Conservation (phyloP, 345 rosid species). For the Camelina neglecta region DNA sequence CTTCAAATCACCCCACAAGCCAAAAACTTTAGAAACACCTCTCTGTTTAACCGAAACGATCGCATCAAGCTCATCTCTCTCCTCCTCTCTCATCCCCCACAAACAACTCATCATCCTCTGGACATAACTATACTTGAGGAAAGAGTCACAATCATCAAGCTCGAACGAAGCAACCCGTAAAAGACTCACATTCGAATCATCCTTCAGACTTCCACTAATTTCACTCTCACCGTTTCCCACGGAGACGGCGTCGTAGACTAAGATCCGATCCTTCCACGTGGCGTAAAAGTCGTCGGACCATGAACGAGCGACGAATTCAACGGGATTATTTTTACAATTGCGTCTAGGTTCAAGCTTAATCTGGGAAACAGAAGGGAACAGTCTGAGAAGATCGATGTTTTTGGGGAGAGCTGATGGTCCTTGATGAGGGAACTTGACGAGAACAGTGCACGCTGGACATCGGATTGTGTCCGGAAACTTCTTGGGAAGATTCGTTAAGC, state of each 20-base stretch:
- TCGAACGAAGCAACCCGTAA: slow-evolving; percentile 53
- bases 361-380: slow-evolving; percentile 41
- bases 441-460: slow-evolving; percentile 86
- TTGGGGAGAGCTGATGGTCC: slow-evolving; percentile 83
- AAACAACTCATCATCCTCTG: slow-evolving; percentile 60
- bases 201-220: slow-evolving; percentile 30
- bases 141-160: slow-evolving; percentile 45
- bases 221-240: slow-evolving; percentile 27
- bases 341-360: slow-evolving; percentile 30
- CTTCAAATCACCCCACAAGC: slow-evolving; percentile 80
- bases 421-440: slow-evolving; percentile 74
- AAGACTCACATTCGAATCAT: slow-evolving; percentile 53
- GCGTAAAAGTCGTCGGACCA: slow-evolving; percentile 76
- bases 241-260: slow-evolving; percentile 52
- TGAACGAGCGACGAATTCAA: slow-evolving; percentile 52
- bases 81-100: slow-evolving; percentile 56
- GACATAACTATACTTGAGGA: slow-evolving; percentile 56
- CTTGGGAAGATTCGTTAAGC: slow-evolving; percentile 67
- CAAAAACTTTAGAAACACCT: slow-evolving; percentile 57
- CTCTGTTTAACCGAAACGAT: slow-evolving; percentile 43
- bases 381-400: slow-evolving; percentile 80
- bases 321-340: slow-evolving; percentile 7
- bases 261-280: slow-evolving; percentile 66
- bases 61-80: slow-evolving; percentile 54
- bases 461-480: slow-evolving; percentile 69